Percentiles rank a stretch among this genome's conserved stretches.
Conservation (phyloP, 1,139 yeast genomes). For the Petasospora rhodanensis region DNA sequence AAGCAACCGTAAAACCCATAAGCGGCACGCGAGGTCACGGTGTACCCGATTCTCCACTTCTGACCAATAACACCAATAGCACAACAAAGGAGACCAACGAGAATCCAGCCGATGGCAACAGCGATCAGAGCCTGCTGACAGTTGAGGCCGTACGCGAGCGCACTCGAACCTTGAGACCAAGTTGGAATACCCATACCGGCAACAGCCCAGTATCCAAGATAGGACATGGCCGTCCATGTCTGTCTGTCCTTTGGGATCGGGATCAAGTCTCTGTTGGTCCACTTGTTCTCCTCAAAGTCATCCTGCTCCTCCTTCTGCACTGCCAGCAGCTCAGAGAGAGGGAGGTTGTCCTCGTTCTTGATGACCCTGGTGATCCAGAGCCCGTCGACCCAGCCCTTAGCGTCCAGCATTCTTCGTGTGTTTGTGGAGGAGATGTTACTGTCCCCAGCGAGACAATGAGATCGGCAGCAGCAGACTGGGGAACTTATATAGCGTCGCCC, state of each 20-base stretch:
- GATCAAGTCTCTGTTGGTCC: conserved; percentile 26
- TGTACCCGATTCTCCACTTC: conserved; percentile 29
- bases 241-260: conserved; percentile 27
- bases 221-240: conserved; percentile 28
- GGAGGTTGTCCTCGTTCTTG: conserved; percentile 11
- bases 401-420: too few species aligned
- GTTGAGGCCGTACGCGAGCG: conserved; percentile 28
- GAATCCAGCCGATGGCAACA: conserved; percentile 9
- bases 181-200: conserved; percentile 26
- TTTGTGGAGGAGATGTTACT: too few species aligned
- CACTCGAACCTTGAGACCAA: conserved; percentile 28
- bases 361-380: conserved; percentile 12
- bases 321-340: conserved; percentile 10
- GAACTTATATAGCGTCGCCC: too few species aligned
- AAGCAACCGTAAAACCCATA: conserved; percentile 32
- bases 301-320: conserved; percentile 14
- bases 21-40: conserved; percentile 28
- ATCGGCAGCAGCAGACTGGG: too few species aligned
- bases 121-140: conserved; percentile 25
- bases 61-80: conserved; percentile 25
- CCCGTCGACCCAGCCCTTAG: too few species aligned
- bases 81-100: conserved; percentile 25
- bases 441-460: too few species aligned
- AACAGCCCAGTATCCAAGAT: conserved; percentile 28
- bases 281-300: conserved; percentile 11